Evolutionary conservation across 129 eudicot genomes (phyloP), one percentile per base, ranked within the genome.

Genomic region (Flaveria robusta): DNA sequence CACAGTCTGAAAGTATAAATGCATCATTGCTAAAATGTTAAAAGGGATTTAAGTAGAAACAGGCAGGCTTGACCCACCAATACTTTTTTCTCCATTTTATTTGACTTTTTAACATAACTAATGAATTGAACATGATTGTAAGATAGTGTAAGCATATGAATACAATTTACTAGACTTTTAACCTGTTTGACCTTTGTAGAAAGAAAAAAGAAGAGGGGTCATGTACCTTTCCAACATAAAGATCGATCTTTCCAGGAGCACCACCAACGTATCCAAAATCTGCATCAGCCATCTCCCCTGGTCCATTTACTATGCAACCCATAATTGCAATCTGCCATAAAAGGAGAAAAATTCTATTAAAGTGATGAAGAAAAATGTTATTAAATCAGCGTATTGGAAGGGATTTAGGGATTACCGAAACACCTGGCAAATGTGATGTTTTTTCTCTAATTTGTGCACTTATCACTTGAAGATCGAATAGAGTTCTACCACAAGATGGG

Each of bases 261-360:
- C 98, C 98, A 29, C 97, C 97, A 47, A 94, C 98, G 71, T 94
- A 94, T 24, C 97, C 98, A 65, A 94, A 94, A 85, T 94, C 97
- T 45, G 98, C 98, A 83, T 94, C 98, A 43, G 97, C 98, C 98
- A 94, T 94, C 87, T 94, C 98, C 81, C 98, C 98, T 8, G 97
- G 98, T 72, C 98, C 98, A 71, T 94, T 94, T 26, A 94, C 98
- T 68, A 94, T 94, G 90, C 98, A 94, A 46, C 98, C 98, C 98
- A 94, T 94, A 70, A 94, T 94, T 14, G 98, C 98, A 72, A 94
- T 94, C 98, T 93, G 87, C 74, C 73, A 78, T 8, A 74, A 26
- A 22, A 59, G 18, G 74, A 66, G 63, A 3, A 23, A 68, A 5
- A 52, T 19, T 68, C 52, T 77, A 22, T 4, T 54, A 54, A 19